Base-by-base conservation (phyloP, 2,329 filamentous ascomycete genomes). In the Talaromyces verruculosus region DNA sequence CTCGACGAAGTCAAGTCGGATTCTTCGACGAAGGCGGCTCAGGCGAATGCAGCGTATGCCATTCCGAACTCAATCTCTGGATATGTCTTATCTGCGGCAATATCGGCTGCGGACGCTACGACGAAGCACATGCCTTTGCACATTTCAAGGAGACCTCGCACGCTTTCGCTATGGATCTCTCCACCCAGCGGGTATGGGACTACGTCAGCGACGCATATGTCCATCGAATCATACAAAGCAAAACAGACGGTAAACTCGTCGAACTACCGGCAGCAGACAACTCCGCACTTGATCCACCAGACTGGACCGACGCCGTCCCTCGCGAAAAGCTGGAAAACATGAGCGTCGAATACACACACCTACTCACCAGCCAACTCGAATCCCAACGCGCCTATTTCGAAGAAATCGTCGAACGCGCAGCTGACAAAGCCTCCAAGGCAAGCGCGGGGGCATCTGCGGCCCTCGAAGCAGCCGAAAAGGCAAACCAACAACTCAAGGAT, bases 101-200 rank as follows among this genome's bases (percentile, higher is more conserved):
- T 71, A 89, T 97, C 30, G 95, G 95, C 0, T 99, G 95, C 74
- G 95, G 95, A 0, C 88, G 95, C 35, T 99, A 99, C 76, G 96
- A 97, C 77, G 88, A 90, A 33, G 95, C 93, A 0, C 93, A 98
- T 73, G 93, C 94, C 39, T 97, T 96, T 76, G 90, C 91, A 13
- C 93, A 97, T 78, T 97, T 92, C 87, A 93, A 96, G 78, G 86
- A 91, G 64, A 96, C 92, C 2, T 88, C 88, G 3, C 95, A 99
- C 77, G 91, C 91, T 69, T 99, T 97, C 75, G 91, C 93, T 30
- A 91, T 99, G 76, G 95, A 99, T 76, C 87, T 98, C 43, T 88
- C 90, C 68, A 96, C 93, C 0, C 94, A 99, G 76, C 90, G 97
- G 72, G 93, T 99, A 1, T 99, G 95, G 95, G 95, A 99, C 78